A percentile compares a stretch with the other conserved stretches of the same genome.
These are phyloP conservation scores for Saccharomycopsis hybrid DNA, from an alignment of 1,139 yeast genomes.

Conservation along the genomic window DNA sequence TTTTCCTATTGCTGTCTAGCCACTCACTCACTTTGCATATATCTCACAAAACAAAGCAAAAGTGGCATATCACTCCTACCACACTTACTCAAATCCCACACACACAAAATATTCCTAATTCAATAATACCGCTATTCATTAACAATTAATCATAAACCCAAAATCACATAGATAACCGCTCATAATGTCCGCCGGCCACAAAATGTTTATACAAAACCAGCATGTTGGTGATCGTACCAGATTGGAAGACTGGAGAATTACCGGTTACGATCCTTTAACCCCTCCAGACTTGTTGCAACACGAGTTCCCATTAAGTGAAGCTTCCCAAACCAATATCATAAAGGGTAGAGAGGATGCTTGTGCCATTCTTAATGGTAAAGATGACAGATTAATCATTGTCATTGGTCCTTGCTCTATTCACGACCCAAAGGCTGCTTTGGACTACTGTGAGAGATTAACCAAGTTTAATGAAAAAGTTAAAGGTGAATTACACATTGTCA, in stretches of 20 bases:
- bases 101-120: too few species aligned
- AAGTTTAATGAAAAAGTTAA: slow-evolving; percentile 56
- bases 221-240: slow-evolving; percentile 77
- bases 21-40: too few species aligned
- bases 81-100: too few species aligned
- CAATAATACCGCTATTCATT: too few species aligned
- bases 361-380: slow-evolving; percentile 64
- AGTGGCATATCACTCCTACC: too few species aligned
- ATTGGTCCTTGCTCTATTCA: slow-evolving; percentile 98
- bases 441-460: slow-evolving; percentile 66
- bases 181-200: slow-evolving; percentile 20
- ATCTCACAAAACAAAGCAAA: too few species aligned
- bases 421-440: slow-evolving; percentile 88
- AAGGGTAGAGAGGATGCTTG: slow-evolving; percentile 74
- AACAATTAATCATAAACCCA: too few species aligned
- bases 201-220: slow-evolving; percentile 79
- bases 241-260: slow-evolving; percentile 87
- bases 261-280: slow-evolving; percentile 91
- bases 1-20: too few species aligned
- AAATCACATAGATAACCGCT: neutral
- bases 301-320: slow-evolving; percentile 67
- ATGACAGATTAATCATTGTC: slow-evolving; percentile 73
- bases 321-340: slow-evolving; percentile 54
- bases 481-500: slow-evolving; percentile 74
- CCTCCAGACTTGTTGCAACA: slow-evolving; percentile 94